Percentiles rank a stretch among this genome's conserved stretches.
These are phyloP conservation scores for Termitomyces sp. DNA, from an alignment of 768 basidiomycete species.

Conservation along the genomic window DNA sequence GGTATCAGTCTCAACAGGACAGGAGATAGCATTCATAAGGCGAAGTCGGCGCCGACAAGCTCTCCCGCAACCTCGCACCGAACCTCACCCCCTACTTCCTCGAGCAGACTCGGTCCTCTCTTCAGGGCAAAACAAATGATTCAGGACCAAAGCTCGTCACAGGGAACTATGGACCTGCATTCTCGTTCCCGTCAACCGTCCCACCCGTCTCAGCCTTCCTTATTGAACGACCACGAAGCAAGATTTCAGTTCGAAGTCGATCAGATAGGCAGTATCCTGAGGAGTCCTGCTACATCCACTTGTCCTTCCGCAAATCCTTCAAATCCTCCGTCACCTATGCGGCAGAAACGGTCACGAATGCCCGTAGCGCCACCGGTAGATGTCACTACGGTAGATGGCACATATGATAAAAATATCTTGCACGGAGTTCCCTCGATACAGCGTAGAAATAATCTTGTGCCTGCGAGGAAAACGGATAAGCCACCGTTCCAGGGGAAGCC, in stretches of 20 bases:
- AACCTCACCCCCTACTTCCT: neutral
- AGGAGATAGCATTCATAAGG: too few relatives aligned
- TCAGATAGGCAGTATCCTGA: neutral
- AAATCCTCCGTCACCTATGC: neutral
- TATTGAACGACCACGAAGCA: neutral
- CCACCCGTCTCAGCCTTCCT: neutral
- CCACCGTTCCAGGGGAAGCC: neutral
- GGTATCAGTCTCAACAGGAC: neutral
- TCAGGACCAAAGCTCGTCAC: neutral
- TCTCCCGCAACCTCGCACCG: neutral
- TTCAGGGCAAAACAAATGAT: neutral
- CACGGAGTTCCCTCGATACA: neutral
- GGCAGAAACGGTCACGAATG: neutral
- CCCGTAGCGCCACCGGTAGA: neutral
- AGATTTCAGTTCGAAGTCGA: neutral
- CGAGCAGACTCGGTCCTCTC: neutral
- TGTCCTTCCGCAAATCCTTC: neutral
- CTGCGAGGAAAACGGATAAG: neutral
- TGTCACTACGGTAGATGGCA: neutral
- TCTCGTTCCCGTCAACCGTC: neutral
- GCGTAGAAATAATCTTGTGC: neutral
- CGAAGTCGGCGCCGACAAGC: neutral
- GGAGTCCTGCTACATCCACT: neutral
- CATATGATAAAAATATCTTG: neutral
- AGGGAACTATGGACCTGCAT: neutral